These are phyloP conservation scores for Aspergillus intermedius DNA, from an alignment of 2,329 filamentous ascomycete species.

Conservation along the genomic window DNA sequence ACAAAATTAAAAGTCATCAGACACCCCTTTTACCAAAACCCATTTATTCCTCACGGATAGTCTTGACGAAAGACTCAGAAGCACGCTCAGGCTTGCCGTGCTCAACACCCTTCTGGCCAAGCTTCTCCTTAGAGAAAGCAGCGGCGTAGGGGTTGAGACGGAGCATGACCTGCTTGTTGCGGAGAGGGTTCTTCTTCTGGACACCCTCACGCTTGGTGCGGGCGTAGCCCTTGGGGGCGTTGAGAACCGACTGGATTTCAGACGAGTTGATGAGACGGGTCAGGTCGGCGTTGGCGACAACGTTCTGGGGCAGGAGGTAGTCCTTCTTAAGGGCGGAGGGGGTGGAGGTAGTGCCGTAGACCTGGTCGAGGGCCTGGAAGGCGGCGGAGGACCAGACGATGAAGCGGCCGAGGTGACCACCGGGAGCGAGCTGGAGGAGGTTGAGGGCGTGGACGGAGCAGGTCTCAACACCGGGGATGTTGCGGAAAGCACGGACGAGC, in stretches of 20 bases:
- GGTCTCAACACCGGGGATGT: slow-evolving; percentile 97
- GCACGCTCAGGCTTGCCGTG: slow-evolving; percentile 54
- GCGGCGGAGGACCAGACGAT: slow-evolving; percentile 97
- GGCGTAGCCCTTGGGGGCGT: slow-evolving; percentile 82
- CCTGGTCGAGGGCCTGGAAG: slow-evolving; percentile 90
- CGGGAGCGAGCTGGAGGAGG: slow-evolving; percentile 97
- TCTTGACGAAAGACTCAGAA: slow-evolving; percentile 48
- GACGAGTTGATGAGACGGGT: slow-evolving; percentile 98
- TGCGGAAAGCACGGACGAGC: slow-evolving; percentile 91
- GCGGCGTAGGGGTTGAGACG: slow-evolving; percentile 97
- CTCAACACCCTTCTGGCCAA: slow-evolving; percentile 64
- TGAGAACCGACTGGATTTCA: slow-evolving; percentile 94
- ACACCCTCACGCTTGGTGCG: slow-evolving; percentile 82
- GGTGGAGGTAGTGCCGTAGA: slow-evolving; percentile 91
- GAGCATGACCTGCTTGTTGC: slow-evolving; percentile 97
- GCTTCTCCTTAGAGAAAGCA: slow-evolving; percentile 78
- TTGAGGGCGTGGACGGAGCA: slow-evolving; percentile 89
- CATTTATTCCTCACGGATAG: slow-evolving; percentile 48
- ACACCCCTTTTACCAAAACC: slow-evolving; percentile 8
- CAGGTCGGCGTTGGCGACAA: slow-evolving; percentile 91
- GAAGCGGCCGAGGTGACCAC: slow-evolving; percentile 98
- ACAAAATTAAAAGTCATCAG: slow-evolving; percentile 14
- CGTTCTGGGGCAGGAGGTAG: slow-evolving; percentile 90
- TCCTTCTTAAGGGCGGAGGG: slow-evolving; percentile 95
- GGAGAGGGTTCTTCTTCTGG: slow-evolving; percentile 99